Evolutionary conservation across 352 stramenopile species (phyloP), one percentile per base, ranked within the genome.

Genomic region (Phytophthora fragariaefolia): DNA sequence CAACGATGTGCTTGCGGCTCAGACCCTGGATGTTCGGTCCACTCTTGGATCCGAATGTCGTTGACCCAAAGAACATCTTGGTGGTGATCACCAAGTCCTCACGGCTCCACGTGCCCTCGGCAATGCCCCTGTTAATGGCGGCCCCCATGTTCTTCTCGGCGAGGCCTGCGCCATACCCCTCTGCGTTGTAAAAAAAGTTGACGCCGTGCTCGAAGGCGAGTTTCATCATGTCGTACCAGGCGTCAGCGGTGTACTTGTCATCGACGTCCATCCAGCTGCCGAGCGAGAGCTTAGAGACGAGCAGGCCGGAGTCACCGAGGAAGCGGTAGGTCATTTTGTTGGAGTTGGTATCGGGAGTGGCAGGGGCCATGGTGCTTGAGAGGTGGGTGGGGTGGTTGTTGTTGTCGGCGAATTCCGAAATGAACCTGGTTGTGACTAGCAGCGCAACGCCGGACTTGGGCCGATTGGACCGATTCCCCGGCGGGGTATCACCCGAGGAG

Each of bases 251-350:
- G n/a, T n/a, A n/a, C n/a, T n/a, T n/a, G n/a, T n/a, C n/a, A n/a
- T n/a, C n/a, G n/a, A n/a, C n/a, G n/a, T n/a, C n/a, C n/a, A n/a
- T n/a, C n/a, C n/a, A n/a, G n/a, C n/a, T n/a, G n/a, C n/a, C n/a
- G n/a, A n/a, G n/a, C n/a, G n/a, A n/a, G n/a, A n/a, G n/a, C n/a
- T n/a, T n/a, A n/a, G n/a, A n/a, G n/a, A n/a, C n/a, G n/a, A 36
- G 30, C 30, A 83, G 59, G n/a, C 74, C 76, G 1, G 66, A 65
- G 68, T 82, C 69, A 40, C 73, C 76, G 6, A 84, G 69, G 63
- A 75, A 81, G 45, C 74, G 71, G 63, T 85, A 78, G 45, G 79
- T 76, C 75, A 86, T 83, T 17, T 12, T 12, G 12, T 6, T 12
- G 12, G 30, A 36, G 6, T 46, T 46, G 38, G 17, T 46, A 6